These are phyloP conservation scores for Russula ochroleuca DNA, from an alignment of 768 basidiomycete genomes.

Conservation along the genomic window DNA sequence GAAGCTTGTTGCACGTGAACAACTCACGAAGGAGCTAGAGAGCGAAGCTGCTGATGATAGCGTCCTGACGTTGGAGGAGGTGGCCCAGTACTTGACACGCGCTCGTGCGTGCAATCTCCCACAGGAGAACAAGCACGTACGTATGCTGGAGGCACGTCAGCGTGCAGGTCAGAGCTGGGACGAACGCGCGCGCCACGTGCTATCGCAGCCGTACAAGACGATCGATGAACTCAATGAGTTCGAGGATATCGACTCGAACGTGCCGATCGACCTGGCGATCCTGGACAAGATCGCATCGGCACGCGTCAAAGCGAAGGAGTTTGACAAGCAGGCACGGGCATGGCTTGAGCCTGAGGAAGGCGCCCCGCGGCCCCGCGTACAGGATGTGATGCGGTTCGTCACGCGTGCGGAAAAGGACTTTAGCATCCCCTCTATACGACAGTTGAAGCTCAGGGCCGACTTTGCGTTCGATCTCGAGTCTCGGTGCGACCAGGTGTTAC, in stretches of 20 bases:
- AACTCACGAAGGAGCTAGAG: constrained; percentile 71
- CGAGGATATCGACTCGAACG: constrained; percentile 54
- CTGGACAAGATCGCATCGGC: constrained; percentile 61
- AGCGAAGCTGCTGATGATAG: constrained; percentile 61
- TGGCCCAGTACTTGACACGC: constrained; percentile 65
- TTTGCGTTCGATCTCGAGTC: constrained; percentile 76
- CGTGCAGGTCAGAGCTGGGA: constrained; percentile 76
- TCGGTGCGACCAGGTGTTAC: constrained; percentile 69
- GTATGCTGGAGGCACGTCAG: constrained; percentile 59
- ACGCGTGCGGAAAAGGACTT: constrained; percentile 74
- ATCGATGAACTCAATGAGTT: constrained; percentile 75
- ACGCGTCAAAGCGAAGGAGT: constrained; percentile 67
- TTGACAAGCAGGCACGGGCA: constrained; percentile 69
- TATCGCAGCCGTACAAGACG: constrained; percentile 67
- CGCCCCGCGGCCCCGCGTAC: constrained; percentile 54
- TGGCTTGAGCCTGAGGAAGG: constrained; percentile 61
- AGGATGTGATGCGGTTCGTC: constrained; percentile 66
- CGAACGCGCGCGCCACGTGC: constrained; percentile 56
- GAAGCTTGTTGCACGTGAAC: constrained; percentile 75
- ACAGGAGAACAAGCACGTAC: constrained; percentile 59
- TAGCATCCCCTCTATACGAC: constrained; percentile 58
- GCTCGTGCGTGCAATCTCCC: constrained; percentile 65
- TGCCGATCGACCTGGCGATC: constrained; percentile 67
- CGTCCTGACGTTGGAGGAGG: constrained; percentile 68
- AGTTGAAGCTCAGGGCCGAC: constrained; percentile 65